phyloP scores from a whole-genome alignment of 2,329 filamentous ascomycete species.

The Rasamsonia emersonii region DNA sequence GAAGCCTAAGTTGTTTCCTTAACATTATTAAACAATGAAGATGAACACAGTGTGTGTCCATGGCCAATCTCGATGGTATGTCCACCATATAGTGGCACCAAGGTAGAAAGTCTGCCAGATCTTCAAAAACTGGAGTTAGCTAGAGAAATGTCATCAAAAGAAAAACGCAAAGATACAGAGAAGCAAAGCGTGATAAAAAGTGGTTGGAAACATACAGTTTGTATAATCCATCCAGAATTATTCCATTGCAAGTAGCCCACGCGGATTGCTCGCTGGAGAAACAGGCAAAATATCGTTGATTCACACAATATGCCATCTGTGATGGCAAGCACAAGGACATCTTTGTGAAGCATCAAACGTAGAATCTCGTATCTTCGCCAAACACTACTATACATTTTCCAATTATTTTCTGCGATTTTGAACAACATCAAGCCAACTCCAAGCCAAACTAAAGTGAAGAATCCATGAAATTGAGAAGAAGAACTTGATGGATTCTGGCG shows the following conservation, averaged over 20 bases:
- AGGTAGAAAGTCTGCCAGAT: constrained; percentile 63
- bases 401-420: constrained; percentile 61
- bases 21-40: constrained; percentile 66
- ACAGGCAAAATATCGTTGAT: constrained; percentile 55
- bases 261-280: constrained; percentile 54
- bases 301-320: constrained; percentile 64
- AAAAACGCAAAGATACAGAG: neutral
- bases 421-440: constrained; percentile 57
- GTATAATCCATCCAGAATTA: constrained; percentile 60
- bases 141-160: neutral
- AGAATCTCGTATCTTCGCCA: constrained; percentile 66
- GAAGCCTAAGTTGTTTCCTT: constrained; percentile 78
- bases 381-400: constrained; percentile 57
- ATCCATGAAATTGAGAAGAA: constrained; percentile 66
- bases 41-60: constrained; percentile 78
- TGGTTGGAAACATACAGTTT: constrained; percentile 45
- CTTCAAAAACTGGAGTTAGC: constrained; percentile 23
- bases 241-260: constrained; percentile 60
- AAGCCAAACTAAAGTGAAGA: constrained; percentile 66
- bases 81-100: constrained; percentile 53
- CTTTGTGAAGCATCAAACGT: constrained; percentile 55
- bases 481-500: constrained; percentile 56
- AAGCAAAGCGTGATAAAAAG: neutral
- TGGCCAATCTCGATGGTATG: constrained; percentile 65
- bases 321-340: constrained; percentile 43